Base-by-base conservation (phyloP, 805 yeast genomes). In the Wickerhamiella cacticola region DNA sequence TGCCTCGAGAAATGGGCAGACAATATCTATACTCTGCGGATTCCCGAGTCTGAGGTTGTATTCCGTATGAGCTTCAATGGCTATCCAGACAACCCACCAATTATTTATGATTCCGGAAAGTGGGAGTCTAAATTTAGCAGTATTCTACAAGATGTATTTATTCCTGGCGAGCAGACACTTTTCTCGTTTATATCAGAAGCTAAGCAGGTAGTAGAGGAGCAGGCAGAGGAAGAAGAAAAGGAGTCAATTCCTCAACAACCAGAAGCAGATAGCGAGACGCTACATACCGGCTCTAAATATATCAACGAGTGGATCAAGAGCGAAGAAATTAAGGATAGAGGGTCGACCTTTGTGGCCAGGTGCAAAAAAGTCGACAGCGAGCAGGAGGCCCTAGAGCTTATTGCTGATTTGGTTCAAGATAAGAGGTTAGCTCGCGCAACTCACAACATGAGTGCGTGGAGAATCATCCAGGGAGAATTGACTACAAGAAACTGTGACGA, bases 381-480 rank as follows among this genome's bases (percentile, higher is more conserved):
- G n/a, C 77, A 75, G 2, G 86, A 88, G 50, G 94, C 87, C 1
- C 61, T 68, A 48, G 65, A 64, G 5, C 69, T 67, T 29, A 59
- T 89, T 3, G 71, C 69, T 0, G 59, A 65, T 10, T 63, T 92
- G 33, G 71, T 74, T 46, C 65, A 71, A 16, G 95, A 88, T 57
- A 72, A 76, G 31, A 81, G 77, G 61, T 70, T 92, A 13, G 62
- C 78, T 6, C 71, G 73, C 52, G 80, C 96, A 0, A 62, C 73
- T 1, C 97, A 89, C 63, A 80, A 80, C 52, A 92, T 92, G 79
- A 74, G 78, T 13, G 92, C 95, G 0, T 88, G 89, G 81, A 68
- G 97, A 53, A 80, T 92, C 2, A 70, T 70, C 48, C 62, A 71
- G n/a, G 84, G 79, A 0, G 73, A 77, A 0, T 35, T 46, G 7